phyloP scores from a whole-genome alignment of 345 rosid species.

The Dipteronia sinensis region DNA sequence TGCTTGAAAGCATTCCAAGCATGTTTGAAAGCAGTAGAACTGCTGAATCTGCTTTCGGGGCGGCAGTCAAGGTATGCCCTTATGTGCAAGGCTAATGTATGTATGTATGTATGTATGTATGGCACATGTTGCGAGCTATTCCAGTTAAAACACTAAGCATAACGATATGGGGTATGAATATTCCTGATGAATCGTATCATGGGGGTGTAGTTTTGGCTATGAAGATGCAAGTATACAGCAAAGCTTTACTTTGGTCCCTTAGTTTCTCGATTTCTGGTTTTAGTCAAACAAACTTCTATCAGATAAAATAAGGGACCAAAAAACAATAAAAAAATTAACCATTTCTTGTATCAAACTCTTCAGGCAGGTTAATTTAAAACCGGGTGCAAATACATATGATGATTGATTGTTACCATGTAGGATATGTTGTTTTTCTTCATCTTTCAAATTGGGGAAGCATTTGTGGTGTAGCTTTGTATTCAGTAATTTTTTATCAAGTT shows the following conservation, averaged over 20 bases:
- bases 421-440: neutral
- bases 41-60: conserved; percentile 98
- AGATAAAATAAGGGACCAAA: neutral
- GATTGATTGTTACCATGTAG: neutral
- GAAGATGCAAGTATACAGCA: neutral
- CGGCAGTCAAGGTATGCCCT: conserved; percentile 80
- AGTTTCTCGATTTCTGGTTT: neutral
- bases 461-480: neutral
- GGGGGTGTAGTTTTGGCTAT: neutral
- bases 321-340: neutral
- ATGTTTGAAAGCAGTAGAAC: conserved; percentile 86
- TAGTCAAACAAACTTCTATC: neutral
- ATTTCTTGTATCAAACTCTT: neutral
- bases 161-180: neutral
- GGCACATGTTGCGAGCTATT: neutral
- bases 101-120: conserved; percentile 4
- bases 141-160: neutral
- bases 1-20: conserved; percentile 92
- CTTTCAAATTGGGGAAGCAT: neutral
- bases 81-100: conserved; percentile 3
- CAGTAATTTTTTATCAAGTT: neutral
- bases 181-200: neutral
- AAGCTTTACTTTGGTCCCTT: neutral
- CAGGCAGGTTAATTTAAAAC: neutral
- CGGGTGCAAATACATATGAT: neutral